These are phyloP conservation scores for Tolypocladium capitatum DNA, from an alignment of 2,329 filamentous ascomycete species.

Conservation along the genomic window DNA sequence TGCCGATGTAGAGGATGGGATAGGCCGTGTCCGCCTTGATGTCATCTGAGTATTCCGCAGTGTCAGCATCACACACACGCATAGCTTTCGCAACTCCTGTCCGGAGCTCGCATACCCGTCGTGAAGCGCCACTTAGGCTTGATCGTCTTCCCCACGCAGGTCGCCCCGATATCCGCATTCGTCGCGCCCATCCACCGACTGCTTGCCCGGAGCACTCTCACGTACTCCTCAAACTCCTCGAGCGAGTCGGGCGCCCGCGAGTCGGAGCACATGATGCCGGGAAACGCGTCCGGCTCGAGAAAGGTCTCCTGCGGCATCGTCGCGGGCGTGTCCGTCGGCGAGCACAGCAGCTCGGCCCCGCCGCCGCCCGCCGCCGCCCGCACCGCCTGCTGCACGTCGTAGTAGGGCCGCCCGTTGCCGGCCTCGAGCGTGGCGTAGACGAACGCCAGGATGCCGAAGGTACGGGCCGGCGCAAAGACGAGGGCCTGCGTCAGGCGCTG, in stretches of 20 bases:
- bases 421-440: slow-evolving; percentile 29
- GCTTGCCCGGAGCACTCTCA: slow-evolving; percentile 18
- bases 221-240: slow-evolving; percentile 20
- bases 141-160: slow-evolving; percentile 24
- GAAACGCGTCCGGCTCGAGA: slow-evolving; percentile 24
- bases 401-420: slow-evolving; percentile 31
- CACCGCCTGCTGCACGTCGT: slow-evolving; percentile 15
- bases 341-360: not conserved
- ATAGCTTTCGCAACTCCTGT: too few relatives aligned
- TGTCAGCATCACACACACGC: not conserved
- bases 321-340: slow-evolving; percentile 13
- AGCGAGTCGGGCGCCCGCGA: slow-evolving; percentile 17
- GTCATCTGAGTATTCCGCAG: slow-evolving; percentile 7
- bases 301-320: slow-evolving; percentile 13
- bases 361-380: not conserved
- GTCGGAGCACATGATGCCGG: slow-evolving; percentile 34
- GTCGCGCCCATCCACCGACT: slow-evolving; percentile 30
- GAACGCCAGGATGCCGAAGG: slow-evolving; percentile 27
- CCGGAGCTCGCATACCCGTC: slow-evolving; percentile 11
- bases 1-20: slow-evolving; percentile 33
- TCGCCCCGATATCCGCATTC: slow-evolving; percentile 25
- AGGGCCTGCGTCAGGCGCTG: slow-evolving; percentile 27
- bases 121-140: slow-evolving; percentile 26
- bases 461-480: slow-evolving; percentile 30
- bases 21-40: slow-evolving; percentile 22